Conservation (phyloP, 2,329 filamentous ascomycete genomes). For the Metarhizium guizhouense region DNA sequence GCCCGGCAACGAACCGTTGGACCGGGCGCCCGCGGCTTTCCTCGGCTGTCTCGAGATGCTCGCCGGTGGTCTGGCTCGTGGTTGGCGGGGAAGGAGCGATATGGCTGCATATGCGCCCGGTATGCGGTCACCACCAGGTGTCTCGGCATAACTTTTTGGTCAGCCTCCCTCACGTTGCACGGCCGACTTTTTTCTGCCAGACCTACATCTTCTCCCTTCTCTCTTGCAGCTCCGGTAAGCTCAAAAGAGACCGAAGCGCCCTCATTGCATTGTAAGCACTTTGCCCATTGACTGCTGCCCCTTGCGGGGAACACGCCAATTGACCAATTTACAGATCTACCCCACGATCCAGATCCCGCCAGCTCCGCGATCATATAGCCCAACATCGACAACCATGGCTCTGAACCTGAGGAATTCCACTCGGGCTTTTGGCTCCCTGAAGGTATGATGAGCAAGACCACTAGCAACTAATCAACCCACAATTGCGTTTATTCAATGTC, state of each 20-base stretch:
- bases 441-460: conserved; percentile 35
- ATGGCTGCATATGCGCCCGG: background rate
- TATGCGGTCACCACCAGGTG: background rate
- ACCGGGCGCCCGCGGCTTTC: conserved; percentile 22
- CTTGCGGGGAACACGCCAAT: background rate
- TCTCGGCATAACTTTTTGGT: background rate
- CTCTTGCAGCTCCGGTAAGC: background rate
- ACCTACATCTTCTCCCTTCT: background rate
- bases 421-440: conserved; percentile 53
- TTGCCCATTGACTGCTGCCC: background rate
- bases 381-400: conserved; percentile 41
- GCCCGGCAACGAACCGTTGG: conserved; percentile 10
- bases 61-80: background rate
- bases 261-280: background rate
- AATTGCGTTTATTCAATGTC: background rate
- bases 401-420: conserved; percentile 53
- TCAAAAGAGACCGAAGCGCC: background rate
- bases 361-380: conserved; percentile 1
- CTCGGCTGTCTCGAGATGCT: conserved; percentile 20
- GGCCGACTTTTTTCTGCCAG: background rate
- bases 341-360: conserved; percentile 1
- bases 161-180: background rate
- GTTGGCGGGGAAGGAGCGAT: background rate
- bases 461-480: background rate
- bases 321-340: conserved; percentile 3